Conservation (phyloP, 495 filamentous ascomycete species). For the Penicillium mononematosum region DNA sequence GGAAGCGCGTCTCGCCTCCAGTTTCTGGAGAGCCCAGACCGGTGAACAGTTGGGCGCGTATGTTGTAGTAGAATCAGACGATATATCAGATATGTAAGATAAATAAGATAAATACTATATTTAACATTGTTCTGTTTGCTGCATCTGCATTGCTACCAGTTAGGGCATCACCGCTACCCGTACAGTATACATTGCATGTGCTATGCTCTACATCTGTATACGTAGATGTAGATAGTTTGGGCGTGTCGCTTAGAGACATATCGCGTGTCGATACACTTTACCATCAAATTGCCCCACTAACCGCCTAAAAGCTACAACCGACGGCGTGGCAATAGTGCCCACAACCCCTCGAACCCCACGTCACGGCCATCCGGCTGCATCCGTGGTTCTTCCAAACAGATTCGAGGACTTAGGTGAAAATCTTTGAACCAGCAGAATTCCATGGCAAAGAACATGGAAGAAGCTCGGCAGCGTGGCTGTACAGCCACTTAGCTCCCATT, state of each 20-base stretch:
- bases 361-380: constrained; percentile 16
- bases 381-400: constrained; percentile 18
- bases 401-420: neutral
- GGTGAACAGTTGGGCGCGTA: neutral
- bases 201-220: neutral
- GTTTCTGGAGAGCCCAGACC: constrained; percentile 1
- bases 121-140: neutral
- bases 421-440: neutral
- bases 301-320: neutral
- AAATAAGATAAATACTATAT: neutral
- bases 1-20: constrained; percentile 2
- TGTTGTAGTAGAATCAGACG: neutral
- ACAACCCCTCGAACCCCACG: constrained; percentile 9
- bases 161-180: constrained; percentile 11
- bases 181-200: neutral
- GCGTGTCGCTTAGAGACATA: neutral
- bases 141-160: neutral
- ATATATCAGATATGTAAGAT: neutral
- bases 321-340: constrained; percentile 19
- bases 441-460: constrained; percentile 14
- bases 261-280: constrained; percentile 9
- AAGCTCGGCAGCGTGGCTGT: constrained; percentile 9
- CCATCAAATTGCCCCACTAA: neutral
- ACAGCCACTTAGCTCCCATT: constrained; percentile 2
- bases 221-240: neutral